phyloP scores from a whole-genome alignment of 192 early-diverging fungal genomes.

The Haplosporangium gracile region DNA sequence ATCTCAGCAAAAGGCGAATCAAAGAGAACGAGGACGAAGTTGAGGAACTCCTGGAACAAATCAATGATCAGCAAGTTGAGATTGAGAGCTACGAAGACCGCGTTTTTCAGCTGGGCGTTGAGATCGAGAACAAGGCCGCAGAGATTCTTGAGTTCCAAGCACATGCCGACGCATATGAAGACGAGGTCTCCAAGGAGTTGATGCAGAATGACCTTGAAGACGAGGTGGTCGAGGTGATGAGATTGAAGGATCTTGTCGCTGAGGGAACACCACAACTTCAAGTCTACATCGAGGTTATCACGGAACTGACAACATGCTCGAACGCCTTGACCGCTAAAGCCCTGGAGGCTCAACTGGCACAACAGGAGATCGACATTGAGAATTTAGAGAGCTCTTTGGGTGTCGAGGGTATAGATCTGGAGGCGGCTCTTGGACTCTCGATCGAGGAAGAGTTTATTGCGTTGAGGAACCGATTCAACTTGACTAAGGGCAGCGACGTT shows the following conservation, averaged over 20 bases:
- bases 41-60: slow-evolving; percentile 6
- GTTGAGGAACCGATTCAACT: background rate
- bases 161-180: slow-evolving; percentile 10
- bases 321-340: background rate
- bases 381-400: slow-evolving; percentile 6
- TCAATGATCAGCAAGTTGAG: slow-evolving; percentile 15
- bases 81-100: slow-evolving; percentile 11
- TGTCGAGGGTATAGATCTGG: slow-evolving; percentile 4
- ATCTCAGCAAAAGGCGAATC: slow-evolving; percentile 2
- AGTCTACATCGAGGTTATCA: background rate
- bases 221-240: background rate
- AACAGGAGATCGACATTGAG: slow-evolving; percentile 7
- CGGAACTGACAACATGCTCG: background rate
- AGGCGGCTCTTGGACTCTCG: slow-evolving; percentile 21
- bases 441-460: slow-evolving; percentile 44
- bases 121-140: slow-evolving; percentile 8
- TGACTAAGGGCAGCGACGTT: slow-evolving; percentile 27
- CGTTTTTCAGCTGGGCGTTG: background rate
- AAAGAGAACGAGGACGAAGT: slow-evolving; percentile 10
- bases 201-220: slow-evolving; percentile 5
- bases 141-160: background rate
- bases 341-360: slow-evolving; percentile 9
- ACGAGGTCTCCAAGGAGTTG: slow-evolving; percentile 14
- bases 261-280: background rate
- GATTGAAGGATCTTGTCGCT: background rate